phyloP scores from a whole-genome alignment of 2,329 filamentous ascomycete genomes.

The Aureobasidium vineae region DNA sequence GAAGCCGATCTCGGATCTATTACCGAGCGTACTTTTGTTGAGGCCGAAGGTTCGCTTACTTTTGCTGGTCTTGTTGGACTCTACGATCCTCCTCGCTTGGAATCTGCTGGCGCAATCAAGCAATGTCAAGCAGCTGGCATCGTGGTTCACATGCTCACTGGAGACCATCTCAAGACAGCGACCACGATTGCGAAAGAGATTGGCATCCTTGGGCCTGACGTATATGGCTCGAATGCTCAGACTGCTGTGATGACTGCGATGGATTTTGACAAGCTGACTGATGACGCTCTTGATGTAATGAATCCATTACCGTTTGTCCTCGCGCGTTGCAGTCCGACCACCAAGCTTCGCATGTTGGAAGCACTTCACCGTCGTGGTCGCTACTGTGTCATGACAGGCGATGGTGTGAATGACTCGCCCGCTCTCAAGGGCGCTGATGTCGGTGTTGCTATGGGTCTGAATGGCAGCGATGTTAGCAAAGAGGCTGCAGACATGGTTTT shows the following conservation, averaged over 20 bases:
- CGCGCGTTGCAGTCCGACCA: constrained; percentile 48
- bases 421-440: constrained; percentile 48
- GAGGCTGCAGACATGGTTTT: constrained; percentile 48
- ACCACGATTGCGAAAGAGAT: constrained; percentile 50
- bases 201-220: constrained; percentile 43
- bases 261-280: constrained; percentile 46
- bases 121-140: constrained; percentile 50
- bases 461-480: constrained; percentile 47
- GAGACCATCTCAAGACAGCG: constrained; percentile 49
- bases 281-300: constrained; percentile 46
- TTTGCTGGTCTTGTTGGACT: constrained; percentile 38
- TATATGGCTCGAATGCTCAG: constrained; percentile 31
- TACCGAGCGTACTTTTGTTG: constrained; percentile 33
- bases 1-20: constrained; percentile 25
- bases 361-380: constrained; percentile 46
- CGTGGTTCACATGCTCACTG: constrained; percentile 51
- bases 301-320: constrained; percentile 46
- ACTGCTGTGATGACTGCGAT: constrained; percentile 46
- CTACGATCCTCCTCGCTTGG: constrained; percentile 38
- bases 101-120: constrained; percentile 42
- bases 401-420: constrained; percentile 49
- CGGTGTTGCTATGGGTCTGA: constrained; percentile 48
- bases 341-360: constrained; percentile 51
- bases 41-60: background rate
- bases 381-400: constrained; percentile 46